Evolutionary conservation across 2,329 filamentous ascomycete species (phyloP), one percentile per base, ranked within the genome.

Genomic region (Penicillium sclerotiorum): DNA sequence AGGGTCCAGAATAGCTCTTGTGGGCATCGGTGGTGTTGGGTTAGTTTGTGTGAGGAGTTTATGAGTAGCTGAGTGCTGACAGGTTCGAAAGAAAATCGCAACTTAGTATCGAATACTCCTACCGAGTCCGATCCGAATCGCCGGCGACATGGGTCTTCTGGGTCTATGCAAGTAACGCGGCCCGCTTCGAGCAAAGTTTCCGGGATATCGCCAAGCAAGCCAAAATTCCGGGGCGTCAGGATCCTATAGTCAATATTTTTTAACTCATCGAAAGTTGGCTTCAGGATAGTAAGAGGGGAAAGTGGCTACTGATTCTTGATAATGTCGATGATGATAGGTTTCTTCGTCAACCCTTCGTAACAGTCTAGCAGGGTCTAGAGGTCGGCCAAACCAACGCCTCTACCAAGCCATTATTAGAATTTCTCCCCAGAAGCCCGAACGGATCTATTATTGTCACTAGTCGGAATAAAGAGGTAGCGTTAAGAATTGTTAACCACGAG

Each of bases 31-130:
- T 18, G 56, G 53, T 21, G 50, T 55, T 20, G 50, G 53, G 56
- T 53, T 7, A 47, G 44, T 22, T 8, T 39, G 13, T 37, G 12
- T 12, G 50, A 18, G 18, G 13, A 21, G 7, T 11, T 8, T 5
- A 9, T 17, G 37, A 23, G 18, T 30, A 9, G 32, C 32, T 28
- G 35, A 42, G 18, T 49, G 32, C 46, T 56, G 1, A 58, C 23
- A 43, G 13, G n/a, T n/a, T n/a, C n/a, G 13, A 58, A 52, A 70
- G 68, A 27, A 71, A 70, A 52, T 68, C 68, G 36, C 65, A 70
- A 60, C 62, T 71, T 44, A 65, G 67, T 8, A 73, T 74, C 41
- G 58, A 73, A 59, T 73, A 72, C 40, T 60, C 63, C 0, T 64
- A 74, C 49, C 56, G 53, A 42, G 51, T 59, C n/a, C 57, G 55